Evolutionary conservation across 75 land plant species (phyloP).

Genomic region (Picea glauca): DNA sequence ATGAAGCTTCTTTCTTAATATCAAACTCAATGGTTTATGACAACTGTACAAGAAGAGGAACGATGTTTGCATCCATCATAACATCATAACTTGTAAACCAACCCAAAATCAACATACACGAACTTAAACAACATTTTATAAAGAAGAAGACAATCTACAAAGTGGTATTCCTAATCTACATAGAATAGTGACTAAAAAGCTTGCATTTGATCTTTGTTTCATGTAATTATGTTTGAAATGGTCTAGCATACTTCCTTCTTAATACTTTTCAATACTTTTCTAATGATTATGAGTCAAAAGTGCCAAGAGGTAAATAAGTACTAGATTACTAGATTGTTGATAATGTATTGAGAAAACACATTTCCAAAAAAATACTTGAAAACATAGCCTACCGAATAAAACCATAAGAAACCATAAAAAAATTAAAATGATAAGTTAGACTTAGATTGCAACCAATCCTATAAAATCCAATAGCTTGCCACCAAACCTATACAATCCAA

Average conservation of each 20-base stretch:
- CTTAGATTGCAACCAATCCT: too few relatives aligned
- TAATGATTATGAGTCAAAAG: constrained; percentile 57
- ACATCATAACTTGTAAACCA: constrained; percentile 46
- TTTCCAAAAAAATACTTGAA: too few relatives aligned
- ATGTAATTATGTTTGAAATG: constrained; percentile 81
- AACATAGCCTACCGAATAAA: too few relatives aligned
- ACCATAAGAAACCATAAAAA: neutral
- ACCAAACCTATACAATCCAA: too few relatives aligned
- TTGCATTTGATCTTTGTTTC: constrained; percentile 74
- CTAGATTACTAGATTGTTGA: constrained; percentile 52
- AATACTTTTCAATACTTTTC: constrained; percentile 46
- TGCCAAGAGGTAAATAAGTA: constrained; percentile 53
- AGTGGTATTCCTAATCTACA: neutral
- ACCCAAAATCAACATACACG: neutral
- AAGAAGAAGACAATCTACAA: neutral
- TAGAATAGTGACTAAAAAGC: constrained; percentile 8
- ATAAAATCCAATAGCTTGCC: too few relatives aligned
- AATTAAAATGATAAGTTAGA: too few relatives aligned
- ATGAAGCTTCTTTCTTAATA: constrained; percentile 79
- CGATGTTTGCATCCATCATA: constrained; percentile 58
- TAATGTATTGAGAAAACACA: constrained; percentile 44
- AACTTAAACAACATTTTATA: neutral
- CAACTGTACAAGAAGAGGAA: constrained; percentile 50
- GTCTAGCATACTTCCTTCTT: constrained; percentile 93
- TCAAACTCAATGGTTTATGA: constrained; percentile 65